A percentile compares a stretch with the other conserved stretches of the same genome.
These are phyloP conservation scores for Incumbomyces delicatus DNA, from an alignment of 2,329 filamentous ascomycete genomes.

Conservation along the genomic window DNA sequence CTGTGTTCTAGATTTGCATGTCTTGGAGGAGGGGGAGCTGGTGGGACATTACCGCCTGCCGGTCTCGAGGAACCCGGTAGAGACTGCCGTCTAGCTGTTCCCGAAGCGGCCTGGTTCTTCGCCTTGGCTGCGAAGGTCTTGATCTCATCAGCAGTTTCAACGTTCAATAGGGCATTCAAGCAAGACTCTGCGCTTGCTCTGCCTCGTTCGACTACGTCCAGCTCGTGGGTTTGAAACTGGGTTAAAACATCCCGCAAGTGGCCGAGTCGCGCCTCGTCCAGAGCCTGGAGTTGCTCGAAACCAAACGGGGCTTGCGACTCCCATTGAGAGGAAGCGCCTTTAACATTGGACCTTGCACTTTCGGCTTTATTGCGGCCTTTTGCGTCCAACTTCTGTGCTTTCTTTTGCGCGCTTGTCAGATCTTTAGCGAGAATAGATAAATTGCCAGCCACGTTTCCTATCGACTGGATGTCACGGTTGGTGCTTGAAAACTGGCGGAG, in stretches of 20 bases:
- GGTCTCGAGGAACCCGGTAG: neutral
- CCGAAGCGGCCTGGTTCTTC: slow-evolving; percentile 9
- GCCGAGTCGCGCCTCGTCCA: slow-evolving; percentile 83
- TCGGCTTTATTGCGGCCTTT: slow-evolving; percentile 65
- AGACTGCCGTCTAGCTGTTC: slow-evolving; percentile 2
- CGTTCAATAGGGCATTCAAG: slow-evolving; percentile 71
- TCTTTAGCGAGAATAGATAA: slow-evolving; percentile 72
- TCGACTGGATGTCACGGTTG: slow-evolving; percentile 66
- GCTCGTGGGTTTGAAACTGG: slow-evolving; percentile 85
- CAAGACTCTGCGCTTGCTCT: slow-evolving; percentile 68
- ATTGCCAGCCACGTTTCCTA: slow-evolving; percentile 73
- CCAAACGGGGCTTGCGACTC: slow-evolving; percentile 89
- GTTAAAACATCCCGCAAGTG: slow-evolving; percentile 84
- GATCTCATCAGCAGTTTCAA: slow-evolving; percentile 81
- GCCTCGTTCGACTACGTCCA: slow-evolving; percentile 71
- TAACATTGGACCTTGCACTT: slow-evolving; percentile 63
- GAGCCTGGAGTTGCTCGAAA: slow-evolving; percentile 81
- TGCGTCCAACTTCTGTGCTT: slow-evolving; percentile 70
- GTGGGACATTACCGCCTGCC: slow-evolving; percentile 17
- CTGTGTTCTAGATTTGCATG: slow-evolving; percentile 45
- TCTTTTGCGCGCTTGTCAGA: slow-evolving; percentile 73
- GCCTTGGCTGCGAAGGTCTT: slow-evolving; percentile 52
- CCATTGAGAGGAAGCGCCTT: slow-evolving; percentile 77
- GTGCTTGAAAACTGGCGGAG: slow-evolving; percentile 64
- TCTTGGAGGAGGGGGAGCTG: slow-evolving; percentile 31